Evolutionary conservation across 1,139 yeast genomes (phyloP).

Genomic region (Ogataea hybrid): DNA sequence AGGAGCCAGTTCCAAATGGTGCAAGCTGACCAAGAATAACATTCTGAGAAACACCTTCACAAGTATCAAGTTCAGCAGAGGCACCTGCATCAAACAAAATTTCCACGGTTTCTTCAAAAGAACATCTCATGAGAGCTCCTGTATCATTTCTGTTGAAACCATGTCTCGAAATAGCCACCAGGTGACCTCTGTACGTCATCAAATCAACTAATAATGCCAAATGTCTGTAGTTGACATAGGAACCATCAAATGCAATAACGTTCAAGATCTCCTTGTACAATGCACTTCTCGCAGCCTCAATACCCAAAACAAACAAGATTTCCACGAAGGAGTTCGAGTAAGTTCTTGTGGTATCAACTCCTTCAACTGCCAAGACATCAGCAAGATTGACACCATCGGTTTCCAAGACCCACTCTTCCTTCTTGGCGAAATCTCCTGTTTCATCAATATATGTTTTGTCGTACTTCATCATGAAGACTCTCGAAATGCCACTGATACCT

Average conservation of each 20-base stretch:
- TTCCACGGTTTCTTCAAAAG: slow-evolving; percentile 98
- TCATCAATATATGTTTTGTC: slow-evolving; percentile 76
- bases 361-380: slow-evolving; percentile 92
- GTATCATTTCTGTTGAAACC: slow-evolving; percentile 99
- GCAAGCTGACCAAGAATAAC: slow-evolving; percentile 98
- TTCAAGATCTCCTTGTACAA: slow-evolving; percentile 90
- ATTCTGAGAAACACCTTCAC: slow-evolving; percentile 98
- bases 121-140: slow-evolving; percentile 98
- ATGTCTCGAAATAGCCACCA: slow-evolving; percentile 99
- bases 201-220: slow-evolving; percentile 97
- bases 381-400: slow-evolving; percentile 97
- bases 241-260: slow-evolving; percentile 99
- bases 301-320: slow-evolving; percentile 91
- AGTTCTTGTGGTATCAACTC: slow-evolving; percentile 87
- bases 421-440: slow-evolving; percentile 83
- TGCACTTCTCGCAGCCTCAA: slow-evolving; percentile 97
- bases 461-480: slow-evolving; percentile 93
- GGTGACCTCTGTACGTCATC: slow-evolving; percentile 97
- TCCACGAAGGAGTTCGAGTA: slow-evolving; percentile 97
- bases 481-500: slow-evolving; percentile 93
- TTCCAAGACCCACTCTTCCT: slow-evolving; percentile 97
- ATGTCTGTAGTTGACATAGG: slow-evolving; percentile 97
- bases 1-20: slow-evolving; percentile 98
- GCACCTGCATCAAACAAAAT: slow-evolving; percentile 98
- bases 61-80: slow-evolving; percentile 95